Evolutionary conservation across 2,329 filamentous ascomycete species (phyloP).

Genomic region (Periglandula ipomoeae): DNA sequence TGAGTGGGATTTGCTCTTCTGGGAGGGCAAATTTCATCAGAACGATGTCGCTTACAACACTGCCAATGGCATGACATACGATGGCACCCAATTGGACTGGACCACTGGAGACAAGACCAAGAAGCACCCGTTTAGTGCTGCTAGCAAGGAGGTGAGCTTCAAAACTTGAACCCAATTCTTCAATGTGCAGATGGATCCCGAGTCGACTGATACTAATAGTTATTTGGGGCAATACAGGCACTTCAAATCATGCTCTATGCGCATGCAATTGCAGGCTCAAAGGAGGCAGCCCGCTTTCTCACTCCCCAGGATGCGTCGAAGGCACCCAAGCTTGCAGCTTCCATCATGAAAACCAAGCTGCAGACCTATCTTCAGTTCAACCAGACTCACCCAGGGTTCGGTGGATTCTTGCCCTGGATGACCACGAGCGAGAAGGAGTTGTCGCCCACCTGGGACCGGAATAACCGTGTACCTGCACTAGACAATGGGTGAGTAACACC

Average conservation of each 20-base stretch:
- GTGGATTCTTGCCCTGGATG: slow-evolving; percentile 32
- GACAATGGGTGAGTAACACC: slow-evolving; percentile 26
- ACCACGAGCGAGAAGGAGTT: slow-evolving; percentile 21
- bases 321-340: slow-evolving; percentile 23
- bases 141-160: slow-evolving; percentile 24
- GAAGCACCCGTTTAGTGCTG: slow-evolving; percentile 30
- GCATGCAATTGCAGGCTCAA: slow-evolving; percentile 27
- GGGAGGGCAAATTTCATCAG: slow-evolving; percentile 35
- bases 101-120: slow-evolving; percentile 23
- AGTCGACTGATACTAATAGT: neutral
- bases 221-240: slow-evolving; percentile 17
- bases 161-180: neutral
- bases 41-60: slow-evolving; percentile 31
- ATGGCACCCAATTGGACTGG: slow-evolving; percentile 29
- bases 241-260: slow-evolving; percentile 35
- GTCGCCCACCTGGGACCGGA: slow-evolving; percentile 26
- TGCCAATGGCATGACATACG: slow-evolving; percentile 32
- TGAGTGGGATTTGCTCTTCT: slow-evolving; percentile 28
- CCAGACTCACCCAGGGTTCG: slow-evolving; percentile 30
- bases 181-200: neutral
- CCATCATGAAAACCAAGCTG: slow-evolving; percentile 29
- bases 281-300: slow-evolving; percentile 29
- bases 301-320: slow-evolving; percentile 21
- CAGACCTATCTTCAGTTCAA: slow-evolving; percentile 31
- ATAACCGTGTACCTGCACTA: slow-evolving; percentile 27